Conservation (phyloP, 306 rosid genomes). For the Abrus pulchellus region DNA sequence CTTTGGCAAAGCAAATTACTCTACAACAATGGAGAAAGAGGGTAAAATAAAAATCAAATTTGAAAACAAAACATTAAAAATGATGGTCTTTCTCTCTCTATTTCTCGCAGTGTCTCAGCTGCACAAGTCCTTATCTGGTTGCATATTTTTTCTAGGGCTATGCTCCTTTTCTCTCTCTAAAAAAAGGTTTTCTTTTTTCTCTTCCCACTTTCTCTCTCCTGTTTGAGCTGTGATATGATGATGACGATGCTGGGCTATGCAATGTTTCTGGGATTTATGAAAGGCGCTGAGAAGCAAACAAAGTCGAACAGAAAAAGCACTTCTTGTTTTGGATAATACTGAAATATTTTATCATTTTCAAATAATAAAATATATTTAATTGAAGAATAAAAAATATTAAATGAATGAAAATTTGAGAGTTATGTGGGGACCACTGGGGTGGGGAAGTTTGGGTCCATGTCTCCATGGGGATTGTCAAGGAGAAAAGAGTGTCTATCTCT, state of each 20-base stretch:
- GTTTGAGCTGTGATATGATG: slow-evolving; percentile 55
- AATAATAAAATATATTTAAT: not conserved
- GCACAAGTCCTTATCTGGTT: slow-evolving; percentile 78
- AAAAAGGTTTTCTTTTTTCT: slow-evolving; percentile 38
- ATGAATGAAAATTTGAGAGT: not conserved
- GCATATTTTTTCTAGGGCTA: slow-evolving; percentile 62
- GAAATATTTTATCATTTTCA: slow-evolving; percentile 23
- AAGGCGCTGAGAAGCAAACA: slow-evolving; percentile 60
- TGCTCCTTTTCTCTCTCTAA: slow-evolving; percentile 48
- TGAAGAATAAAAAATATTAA: not conserved
- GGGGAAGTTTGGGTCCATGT: slow-evolving; percentile 40
- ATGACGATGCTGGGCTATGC: slow-evolving; percentile 48
- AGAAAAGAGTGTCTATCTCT: not conserved
- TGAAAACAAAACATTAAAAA: not conserved
- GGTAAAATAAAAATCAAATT: not conserved
- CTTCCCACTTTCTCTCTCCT: slow-evolving; percentile 41
- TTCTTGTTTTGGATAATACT: slow-evolving; percentile 63
- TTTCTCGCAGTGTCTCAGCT: slow-evolving; percentile 48
- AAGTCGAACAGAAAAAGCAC: slow-evolving; percentile 61
- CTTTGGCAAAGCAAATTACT: slow-evolving; percentile 39
- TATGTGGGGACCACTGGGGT: not conserved
- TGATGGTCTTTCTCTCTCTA: slow-evolving; percentile 16
- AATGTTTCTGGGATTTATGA: slow-evolving; percentile 46
- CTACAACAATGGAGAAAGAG: slow-evolving; percentile 38
- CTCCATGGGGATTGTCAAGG: slow-evolving; percentile 44